Percentiles rank a stretch among this genome's conserved stretches.
phyloP scores from a whole-genome alignment of 2,329 filamentous ascomycete genomes.

The Clonostachys rhizophaga region DNA sequence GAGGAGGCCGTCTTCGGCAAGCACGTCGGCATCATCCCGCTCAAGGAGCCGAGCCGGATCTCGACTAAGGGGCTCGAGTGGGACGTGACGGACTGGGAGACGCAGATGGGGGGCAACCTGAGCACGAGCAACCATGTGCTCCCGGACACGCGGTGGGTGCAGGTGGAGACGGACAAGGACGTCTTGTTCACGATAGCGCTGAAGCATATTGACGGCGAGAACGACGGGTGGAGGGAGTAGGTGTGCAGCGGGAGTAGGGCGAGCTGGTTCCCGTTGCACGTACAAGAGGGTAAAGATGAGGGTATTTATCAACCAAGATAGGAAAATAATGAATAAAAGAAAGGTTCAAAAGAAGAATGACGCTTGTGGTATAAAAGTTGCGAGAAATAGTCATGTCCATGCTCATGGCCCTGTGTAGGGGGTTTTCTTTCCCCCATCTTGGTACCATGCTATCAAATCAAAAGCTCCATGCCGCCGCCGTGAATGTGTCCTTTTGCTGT shows the following conservation, averaged over 20 bases:
- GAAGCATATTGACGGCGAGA: slow-evolving; percentile 24
- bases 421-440: no score
- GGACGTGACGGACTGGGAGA: slow-evolving; percentile 83
- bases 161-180: slow-evolving; percentile 56
- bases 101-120: slow-evolving; percentile 65
- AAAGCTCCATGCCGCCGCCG: not conserved
- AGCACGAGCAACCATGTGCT: slow-evolving; percentile 79
- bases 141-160: slow-evolving; percentile 52
- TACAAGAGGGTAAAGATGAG: no score
- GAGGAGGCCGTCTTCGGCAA: slow-evolving; percentile 60
- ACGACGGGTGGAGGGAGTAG: slow-evolving; percentile 9
- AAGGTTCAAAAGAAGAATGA: no score
- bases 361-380: no score
- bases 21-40: slow-evolving; percentile 80
- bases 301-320: no score
- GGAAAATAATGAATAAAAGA: no score
- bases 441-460: not conserved
- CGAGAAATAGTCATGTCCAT: no score
- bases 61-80: slow-evolving; percentile 80
- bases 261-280: no score
- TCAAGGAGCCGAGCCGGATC: slow-evolving; percentile 75
- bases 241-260: not conserved
- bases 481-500: not conserved
- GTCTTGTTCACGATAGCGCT: slow-evolving; percentile 75
- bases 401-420: no score